phyloP scores from a whole-genome alignment of 2,329 filamentous ascomycete species.

The Penicillium verrucosum region DNA sequence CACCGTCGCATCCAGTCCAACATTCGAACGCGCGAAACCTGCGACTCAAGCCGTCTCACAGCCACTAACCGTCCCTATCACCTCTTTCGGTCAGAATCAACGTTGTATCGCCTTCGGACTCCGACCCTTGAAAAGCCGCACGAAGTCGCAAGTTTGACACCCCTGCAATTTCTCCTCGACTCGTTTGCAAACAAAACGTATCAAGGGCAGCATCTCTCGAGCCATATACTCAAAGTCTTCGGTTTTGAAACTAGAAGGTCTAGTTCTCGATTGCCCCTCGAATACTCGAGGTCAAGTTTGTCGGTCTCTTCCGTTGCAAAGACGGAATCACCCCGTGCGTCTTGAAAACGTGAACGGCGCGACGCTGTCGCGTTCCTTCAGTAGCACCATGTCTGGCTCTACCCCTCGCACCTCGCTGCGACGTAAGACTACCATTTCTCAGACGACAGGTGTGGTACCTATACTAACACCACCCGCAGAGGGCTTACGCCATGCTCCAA shows the following conservation, averaged over 20 bases:
- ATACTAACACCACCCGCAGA: conserved; percentile 27
- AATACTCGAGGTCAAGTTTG: neutral
- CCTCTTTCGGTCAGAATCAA: neutral
- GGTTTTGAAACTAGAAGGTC: neutral
- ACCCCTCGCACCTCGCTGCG: conserved; percentile 26
- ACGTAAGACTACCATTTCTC: conserved; percentile 13
- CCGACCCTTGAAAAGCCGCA: neutral
- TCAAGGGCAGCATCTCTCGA: conserved; percentile 6
- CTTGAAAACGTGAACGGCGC: neutral
- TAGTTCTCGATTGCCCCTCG: neutral
- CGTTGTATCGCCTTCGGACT: neutral
- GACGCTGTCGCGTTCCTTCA: neutral
- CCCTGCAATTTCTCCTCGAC: neutral
- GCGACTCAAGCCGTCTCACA: neutral
- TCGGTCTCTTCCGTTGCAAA: neutral
- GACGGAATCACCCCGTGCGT: neutral
- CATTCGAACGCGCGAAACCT: conserved; percentile 17
- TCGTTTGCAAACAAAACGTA: neutral
- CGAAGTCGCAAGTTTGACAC: neutral
- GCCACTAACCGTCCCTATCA: neutral
- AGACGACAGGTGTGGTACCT: neutral
- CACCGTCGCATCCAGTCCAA: conserved; percentile 9
- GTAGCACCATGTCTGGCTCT: conserved; percentile 20
- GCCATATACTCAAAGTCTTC: neutral
- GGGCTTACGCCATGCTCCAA: conserved; percentile 41